Base-by-base conservation (phyloP, 805 yeast species). In the Zygotorulaspora sp. region DNA sequence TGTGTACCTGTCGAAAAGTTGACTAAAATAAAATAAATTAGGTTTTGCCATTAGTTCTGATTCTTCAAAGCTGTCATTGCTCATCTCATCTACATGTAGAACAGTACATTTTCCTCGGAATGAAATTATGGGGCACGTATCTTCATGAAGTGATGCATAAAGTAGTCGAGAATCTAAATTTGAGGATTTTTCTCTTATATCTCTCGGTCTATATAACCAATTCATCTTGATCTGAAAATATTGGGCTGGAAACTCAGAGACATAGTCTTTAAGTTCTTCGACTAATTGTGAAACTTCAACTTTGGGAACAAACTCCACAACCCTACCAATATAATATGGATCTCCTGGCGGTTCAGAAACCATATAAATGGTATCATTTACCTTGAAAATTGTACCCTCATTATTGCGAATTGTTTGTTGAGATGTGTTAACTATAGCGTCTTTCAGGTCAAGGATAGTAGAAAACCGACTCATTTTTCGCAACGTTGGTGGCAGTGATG, bases 321-420 rank as follows among this genome's bases (percentile, higher is more conserved):
- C 71, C 28, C 90, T 69, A 1, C 94, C 97, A 30, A 92, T 74
- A 52, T 87, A 85, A 66, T 83, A 92, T 0, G 97, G 97, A 52
- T 87, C 96, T 2, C 95, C 92, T 0, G 96, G 87, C 1, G 96
- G 96, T 58, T 87, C 96, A 45, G 92, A 78, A 9, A 89, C 72
- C 78, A 89, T 78, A 57, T 83, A 88, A 7, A 88, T 80, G 42
- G 70, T 77, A 40, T 88, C 95, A 36, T 63, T 53, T 27, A 53
- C 47, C 30, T 48, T 48, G 7, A 67, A 23, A 2, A 58, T 27
- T 24, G 17, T 40, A 16, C 32, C 58, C 5, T 44, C 50, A 0
- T 38, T 25, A 20, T 48, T 48, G 12, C 38, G 39, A 13, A 69
- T 36, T 9, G 35, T 41, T 16, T 64, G 62, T 12, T 57, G 56